These are phyloP conservation scores for Beverwykella pulmonaria DNA, from an alignment of 495 filamentous ascomycete genomes.

Conservation along the genomic window DNA sequence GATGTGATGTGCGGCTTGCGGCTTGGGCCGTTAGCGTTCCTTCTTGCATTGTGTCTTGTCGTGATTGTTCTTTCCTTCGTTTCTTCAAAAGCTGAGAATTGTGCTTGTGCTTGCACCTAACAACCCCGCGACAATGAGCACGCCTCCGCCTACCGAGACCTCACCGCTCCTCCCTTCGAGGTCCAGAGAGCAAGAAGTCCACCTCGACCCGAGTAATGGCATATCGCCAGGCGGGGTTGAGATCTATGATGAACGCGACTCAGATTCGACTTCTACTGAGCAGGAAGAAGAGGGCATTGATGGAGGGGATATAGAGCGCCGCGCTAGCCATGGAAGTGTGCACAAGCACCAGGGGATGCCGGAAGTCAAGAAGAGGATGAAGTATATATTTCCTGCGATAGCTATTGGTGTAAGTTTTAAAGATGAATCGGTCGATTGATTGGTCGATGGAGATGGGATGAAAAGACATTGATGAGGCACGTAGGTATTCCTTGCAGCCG, in stretches of 20 bases:
- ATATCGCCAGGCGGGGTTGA: constrained; percentile 27
- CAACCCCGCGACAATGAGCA: neutral
- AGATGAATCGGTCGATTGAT: neutral
- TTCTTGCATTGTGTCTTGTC: too few relatives aligned
- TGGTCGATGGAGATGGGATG: neutral
- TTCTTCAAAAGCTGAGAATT: too few relatives aligned
- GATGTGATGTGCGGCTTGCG: too few relatives aligned
- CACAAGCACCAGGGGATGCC: constrained; percentile 47
- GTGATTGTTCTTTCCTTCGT: too few relatives aligned
- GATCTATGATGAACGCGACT: constrained; percentile 6
- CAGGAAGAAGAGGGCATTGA: constrained; percentile 8
- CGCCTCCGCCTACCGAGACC: constrained; percentile 34
- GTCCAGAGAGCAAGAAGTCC: neutral
- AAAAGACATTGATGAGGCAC: neutral
- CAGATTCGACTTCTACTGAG: neutral
- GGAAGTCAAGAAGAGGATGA: constrained; percentile 52
- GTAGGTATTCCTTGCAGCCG: constrained; percentile 69
- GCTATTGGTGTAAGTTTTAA: constrained; percentile 57
- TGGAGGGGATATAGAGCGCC: constrained; percentile 39
- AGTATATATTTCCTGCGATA: constrained; percentile 59
- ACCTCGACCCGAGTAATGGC: constrained; percentile 27
- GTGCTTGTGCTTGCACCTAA: neutral
- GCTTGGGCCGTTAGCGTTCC: too few relatives aligned
- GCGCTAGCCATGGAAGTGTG: constrained; percentile 29
- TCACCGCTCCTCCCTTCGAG: constrained; percentile 39